Evolutionary conservation across 148 eudicot genomes (phyloP), one percentile per base, ranked within the genome.

Genomic region (Gaultheria prostrata): DNA sequence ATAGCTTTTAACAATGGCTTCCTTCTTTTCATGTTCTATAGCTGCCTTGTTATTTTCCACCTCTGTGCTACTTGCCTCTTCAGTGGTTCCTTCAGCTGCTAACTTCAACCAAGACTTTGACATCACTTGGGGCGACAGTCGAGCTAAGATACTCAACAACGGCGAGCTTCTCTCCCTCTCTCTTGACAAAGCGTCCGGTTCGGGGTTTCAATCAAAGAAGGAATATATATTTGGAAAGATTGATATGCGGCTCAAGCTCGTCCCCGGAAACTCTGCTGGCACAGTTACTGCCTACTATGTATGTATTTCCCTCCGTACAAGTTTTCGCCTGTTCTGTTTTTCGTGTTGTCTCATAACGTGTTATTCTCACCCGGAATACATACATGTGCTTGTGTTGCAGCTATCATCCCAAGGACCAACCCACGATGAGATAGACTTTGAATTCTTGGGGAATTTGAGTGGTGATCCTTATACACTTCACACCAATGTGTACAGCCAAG

Each of bases 401-500:
- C 28, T 65, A 28, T 65, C 71, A 28, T 65, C 71, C 12, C 71
- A 65, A 65, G 71, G 71, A 28, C 11, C 71, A 65, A 28, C 71
- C 35, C 71, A 65, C 4, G 71, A 65, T 11, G 71, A 65, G 71
- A 65, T 65, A 65, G 71, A 65, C 71, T 65, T 65, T 12, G 71
- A 65, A 28, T 65, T 65, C 71, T 28, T 65, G 71, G 71, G 71
- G 35, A 65, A 65, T 32, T 65, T 24, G 71, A 65, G 71, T 65
- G 71, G 71, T 28, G 71, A 65, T 65, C 71, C 71, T 65, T 65
- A 65, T 26, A 65, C 71, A 10, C 71, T 65, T 65, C 71, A 65
- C 71, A 65, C 71, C 30, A 65, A 65, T 28, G 71, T 65, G 71
- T 65, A 65, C 71, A 65, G 71, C 14, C 71, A 65, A 65, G 71